These are phyloP conservation scores for Colletotrichum trifolii DNA, from an alignment of 2,329 filamentous ascomycete species.

Conservation along the genomic window DNA sequence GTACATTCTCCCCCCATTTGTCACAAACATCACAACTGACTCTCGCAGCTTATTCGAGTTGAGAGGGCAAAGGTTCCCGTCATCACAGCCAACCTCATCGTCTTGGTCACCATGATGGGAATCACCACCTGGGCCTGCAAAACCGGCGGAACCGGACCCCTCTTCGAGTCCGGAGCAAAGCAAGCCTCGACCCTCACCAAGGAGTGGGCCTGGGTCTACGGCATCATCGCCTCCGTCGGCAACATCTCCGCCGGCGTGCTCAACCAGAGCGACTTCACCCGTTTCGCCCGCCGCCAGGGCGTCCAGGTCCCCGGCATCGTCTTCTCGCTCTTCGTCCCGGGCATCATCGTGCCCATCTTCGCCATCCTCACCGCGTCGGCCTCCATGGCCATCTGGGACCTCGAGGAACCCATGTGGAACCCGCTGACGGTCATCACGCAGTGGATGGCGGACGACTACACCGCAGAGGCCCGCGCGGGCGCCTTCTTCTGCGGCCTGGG, in stretches of 20 bases:
- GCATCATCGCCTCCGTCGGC: constrained; percentile 45
- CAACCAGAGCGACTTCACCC: constrained; percentile 45
- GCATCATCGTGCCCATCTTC: constrained; percentile 42
- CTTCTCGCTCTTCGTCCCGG: constrained; percentile 42
- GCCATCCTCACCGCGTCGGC: constrained; percentile 42
- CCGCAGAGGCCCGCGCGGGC: constrained; percentile 40
- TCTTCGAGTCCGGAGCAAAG: constrained; percentile 48
- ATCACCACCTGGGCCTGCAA: constrained; percentile 61
- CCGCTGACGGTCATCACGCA: constrained; percentile 41
- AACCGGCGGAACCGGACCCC: constrained; percentile 54
- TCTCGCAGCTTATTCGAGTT: constrained; percentile 51
- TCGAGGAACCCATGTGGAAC: constrained; percentile 41
- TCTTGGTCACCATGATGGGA: constrained; percentile 56
- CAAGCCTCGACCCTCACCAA: constrained; percentile 37
- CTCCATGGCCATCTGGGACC: constrained; percentile 42
- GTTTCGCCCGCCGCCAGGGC: constrained; percentile 40
- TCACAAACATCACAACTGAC: not conserved
- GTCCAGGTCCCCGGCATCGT: constrained; percentile 42
- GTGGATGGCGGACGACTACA: constrained; percentile 44
- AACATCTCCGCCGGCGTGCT: constrained; percentile 43
- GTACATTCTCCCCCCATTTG: accelerated
- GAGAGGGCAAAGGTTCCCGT: constrained; percentile 62
- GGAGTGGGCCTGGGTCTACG: constrained; percentile 46
- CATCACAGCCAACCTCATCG: constrained; percentile 54
- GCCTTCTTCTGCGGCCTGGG: constrained; percentile 44